A percentile compares a stretch with the other conserved stretches of the same genome.
Evolutionary conservation across 2,329 filamentous ascomycete species (phyloP).

Genomic region (Falciphora oryzae): DNA sequence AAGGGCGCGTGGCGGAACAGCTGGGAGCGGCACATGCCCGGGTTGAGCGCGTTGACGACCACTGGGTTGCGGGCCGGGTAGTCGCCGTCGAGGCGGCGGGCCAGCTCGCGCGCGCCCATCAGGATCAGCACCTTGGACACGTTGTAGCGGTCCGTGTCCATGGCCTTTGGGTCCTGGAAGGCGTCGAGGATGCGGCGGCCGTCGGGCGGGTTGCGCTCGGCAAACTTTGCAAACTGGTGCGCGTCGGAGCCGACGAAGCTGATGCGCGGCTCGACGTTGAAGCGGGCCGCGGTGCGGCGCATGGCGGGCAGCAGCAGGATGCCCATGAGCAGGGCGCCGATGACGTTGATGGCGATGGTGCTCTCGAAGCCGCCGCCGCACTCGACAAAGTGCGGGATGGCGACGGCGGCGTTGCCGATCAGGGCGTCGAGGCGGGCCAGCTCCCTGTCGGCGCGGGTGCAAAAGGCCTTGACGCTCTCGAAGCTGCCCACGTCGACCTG

Average conservation of each 20-base stretch:
- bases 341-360: conserved; percentile 40
- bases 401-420: conserved; percentile 35
- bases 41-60: conserved; percentile 33
- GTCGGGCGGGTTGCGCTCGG: conserved; percentile 19
- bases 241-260: conserved; percentile 34
- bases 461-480: conserved; percentile 39
- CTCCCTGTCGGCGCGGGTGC: conserved; percentile 16
- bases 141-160: conserved; percentile 28
- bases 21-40: conserved; percentile 34
- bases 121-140: conserved; percentile 29
- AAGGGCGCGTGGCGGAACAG: conserved; percentile 30
- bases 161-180: conserved; percentile 23
- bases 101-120: conserved; percentile 28
- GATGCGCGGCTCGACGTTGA: conserved; percentile 30
- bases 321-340: conserved; percentile 39
- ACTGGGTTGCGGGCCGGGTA: conserved; percentile 23
- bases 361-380: conserved; percentile 34
- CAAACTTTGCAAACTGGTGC: conserved; percentile 27
- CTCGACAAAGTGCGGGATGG: conserved; percentile 12
- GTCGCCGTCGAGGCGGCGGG: conserved; percentile 23
- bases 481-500: conserved; percentile 41
- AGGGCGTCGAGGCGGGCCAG: conserved; percentile 37
- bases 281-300: conserved; percentile 26
- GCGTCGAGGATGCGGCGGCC: conserved; percentile 26
- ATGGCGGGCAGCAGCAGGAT: conserved; percentile 37